phyloP scores from a whole-genome alignment of 2,329 filamentous ascomycete species.

The Alternaria sp. region DNA sequence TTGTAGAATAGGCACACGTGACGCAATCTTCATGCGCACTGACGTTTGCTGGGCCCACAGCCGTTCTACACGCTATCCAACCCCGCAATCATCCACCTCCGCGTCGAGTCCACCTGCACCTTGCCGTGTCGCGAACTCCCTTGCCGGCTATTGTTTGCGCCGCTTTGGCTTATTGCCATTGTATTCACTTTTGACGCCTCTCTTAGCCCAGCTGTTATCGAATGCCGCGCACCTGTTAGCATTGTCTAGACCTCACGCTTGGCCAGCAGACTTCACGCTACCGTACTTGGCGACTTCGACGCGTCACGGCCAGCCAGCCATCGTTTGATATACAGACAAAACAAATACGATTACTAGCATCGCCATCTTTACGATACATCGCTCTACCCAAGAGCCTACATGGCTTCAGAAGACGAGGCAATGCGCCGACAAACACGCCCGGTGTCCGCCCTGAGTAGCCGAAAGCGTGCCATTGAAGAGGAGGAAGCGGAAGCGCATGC shows the following conservation, averaged over 20 bases:
- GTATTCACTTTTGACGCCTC: background rate
- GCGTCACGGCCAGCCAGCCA: background rate
- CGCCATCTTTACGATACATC: background rate
- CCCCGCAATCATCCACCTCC: constrained; percentile 20
- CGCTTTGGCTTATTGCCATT: background rate
- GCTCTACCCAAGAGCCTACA: background rate
- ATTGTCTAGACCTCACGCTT: background rate
- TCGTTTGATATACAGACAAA: background rate
- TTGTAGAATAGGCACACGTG: constrained; percentile 1
- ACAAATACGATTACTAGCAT: background rate
- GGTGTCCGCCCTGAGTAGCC: constrained; percentile 13
- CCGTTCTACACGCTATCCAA: constrained; percentile 11
- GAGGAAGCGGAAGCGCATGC: constrained; percentile 1
- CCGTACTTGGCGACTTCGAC: background rate
- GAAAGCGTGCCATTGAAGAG: background rate
- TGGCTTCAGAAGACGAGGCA: background rate
- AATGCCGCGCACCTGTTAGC: background rate
- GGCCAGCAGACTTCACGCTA: background rate
- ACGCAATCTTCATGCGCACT: constrained; percentile 8
- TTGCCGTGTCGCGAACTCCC: background rate
- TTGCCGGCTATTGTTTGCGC: background rate
- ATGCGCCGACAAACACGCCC: constrained; percentile 8
- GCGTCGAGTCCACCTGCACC: constrained; percentile 6
- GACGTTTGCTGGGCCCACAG: background rate
- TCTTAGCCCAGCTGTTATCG: background rate